phyloP scores from a whole-genome alignment of 164 flowering plant genomes.

The Hamamelis virginiana region DNA sequence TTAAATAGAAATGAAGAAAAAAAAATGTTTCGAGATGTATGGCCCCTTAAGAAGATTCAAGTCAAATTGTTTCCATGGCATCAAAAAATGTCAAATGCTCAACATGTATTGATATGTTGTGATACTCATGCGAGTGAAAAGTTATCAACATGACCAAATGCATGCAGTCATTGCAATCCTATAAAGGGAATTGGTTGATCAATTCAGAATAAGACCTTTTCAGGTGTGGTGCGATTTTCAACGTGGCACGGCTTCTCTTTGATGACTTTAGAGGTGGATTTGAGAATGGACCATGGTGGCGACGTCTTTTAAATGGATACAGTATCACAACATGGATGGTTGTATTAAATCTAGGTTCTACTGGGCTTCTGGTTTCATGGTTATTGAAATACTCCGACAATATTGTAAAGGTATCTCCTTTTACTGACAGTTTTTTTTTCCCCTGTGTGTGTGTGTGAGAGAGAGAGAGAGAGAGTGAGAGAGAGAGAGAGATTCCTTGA shows the following conservation, averaged over 20 bases:
- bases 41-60: neutral
- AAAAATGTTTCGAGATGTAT: neutral
- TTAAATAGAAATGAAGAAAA: neutral
- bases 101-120: neutral
- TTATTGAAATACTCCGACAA: slow-evolving; percentile 95
- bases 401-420: slow-evolving; percentile 69
- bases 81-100: neutral
- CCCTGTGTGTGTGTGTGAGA: no score
- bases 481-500: no score
- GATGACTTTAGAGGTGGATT: slow-evolving; percentile 88
- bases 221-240: slow-evolving; percentile 94
- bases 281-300: slow-evolving; percentile 97
- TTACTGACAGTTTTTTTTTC: neutral
- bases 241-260: slow-evolving; percentile 64
- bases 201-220: no score
- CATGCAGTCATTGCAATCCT: no score
- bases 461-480: no score
- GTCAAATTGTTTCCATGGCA: neutral
- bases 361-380: slow-evolving; percentile 96
- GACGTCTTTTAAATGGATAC: slow-evolving; percentile 84
- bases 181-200: no score
- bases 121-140: no score
- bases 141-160: neutral
- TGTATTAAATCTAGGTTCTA: slow-evolving; percentile 83
- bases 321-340: slow-evolving; percentile 87